These are phyloP conservation scores for Lachnellula arida DNA, from an alignment of 2,329 filamentous ascomycete species.

Conservation along the genomic window DNA sequence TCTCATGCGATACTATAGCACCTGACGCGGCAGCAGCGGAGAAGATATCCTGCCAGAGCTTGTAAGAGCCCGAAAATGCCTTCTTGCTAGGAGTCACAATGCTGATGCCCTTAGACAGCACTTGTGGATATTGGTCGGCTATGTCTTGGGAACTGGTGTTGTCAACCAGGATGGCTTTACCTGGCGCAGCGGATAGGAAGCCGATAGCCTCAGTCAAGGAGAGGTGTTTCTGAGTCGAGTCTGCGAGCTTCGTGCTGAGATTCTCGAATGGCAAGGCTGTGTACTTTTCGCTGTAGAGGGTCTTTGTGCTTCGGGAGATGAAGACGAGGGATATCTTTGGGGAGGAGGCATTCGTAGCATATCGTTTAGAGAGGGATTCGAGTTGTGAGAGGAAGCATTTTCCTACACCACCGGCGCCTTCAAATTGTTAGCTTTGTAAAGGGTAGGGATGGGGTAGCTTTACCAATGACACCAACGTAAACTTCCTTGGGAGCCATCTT, in stretches of 20 bases:
- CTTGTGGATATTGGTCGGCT: constrained; percentile 75
- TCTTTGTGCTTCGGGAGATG: constrained; percentile 80
- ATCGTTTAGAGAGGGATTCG: constrained; percentile 58
- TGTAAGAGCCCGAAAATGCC: constrained; percentile 78
- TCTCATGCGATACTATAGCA: constrained; percentile 91
- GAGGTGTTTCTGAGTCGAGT: constrained; percentile 61
- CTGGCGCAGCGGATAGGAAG: constrained; percentile 73
- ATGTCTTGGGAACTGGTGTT: constrained; percentile 91
- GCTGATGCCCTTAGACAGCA: constrained; percentile 77
- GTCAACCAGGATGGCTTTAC: constrained; percentile 81
- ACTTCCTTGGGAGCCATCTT: constrained; percentile 34
- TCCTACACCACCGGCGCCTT: constrained; percentile 89
- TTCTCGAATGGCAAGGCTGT: constrained; percentile 58
- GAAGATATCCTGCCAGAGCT: constrained; percentile 87
- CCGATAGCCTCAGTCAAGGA: constrained; percentile 66
- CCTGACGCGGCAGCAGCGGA: constrained; percentile 62
- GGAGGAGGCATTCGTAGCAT: constrained; percentile 44
- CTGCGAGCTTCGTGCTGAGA: constrained; percentile 57
- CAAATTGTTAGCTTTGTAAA: constrained; percentile 19
- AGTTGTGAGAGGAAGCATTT: constrained; percentile 87
- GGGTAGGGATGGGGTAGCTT: constrained; percentile 4
- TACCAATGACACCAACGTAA: constrained; percentile 43
- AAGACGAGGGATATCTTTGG: constrained; percentile 71
- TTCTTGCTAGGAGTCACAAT: constrained; percentile 99
- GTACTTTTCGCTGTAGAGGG: constrained; percentile 71